Conservation (phyloP, 306 rosid species). For the Acacia confusa region DNA sequence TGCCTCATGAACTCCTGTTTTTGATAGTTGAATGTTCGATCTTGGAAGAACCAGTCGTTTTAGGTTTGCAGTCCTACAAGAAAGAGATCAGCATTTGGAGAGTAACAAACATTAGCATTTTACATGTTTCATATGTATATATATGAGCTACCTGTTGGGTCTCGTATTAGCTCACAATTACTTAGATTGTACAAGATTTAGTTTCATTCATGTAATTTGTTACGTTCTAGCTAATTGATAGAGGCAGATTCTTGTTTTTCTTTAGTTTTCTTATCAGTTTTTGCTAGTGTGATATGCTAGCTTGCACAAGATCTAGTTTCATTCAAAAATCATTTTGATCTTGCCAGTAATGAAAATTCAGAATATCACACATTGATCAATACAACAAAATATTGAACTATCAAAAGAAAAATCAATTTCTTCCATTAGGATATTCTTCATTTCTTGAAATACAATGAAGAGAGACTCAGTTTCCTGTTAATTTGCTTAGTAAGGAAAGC, state of each 20-base stretch:
- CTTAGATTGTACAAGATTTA: too few species aligned
- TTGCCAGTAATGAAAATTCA: neutral
- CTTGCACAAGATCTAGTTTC: neutral
- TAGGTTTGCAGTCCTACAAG: constrained; percentile 34
- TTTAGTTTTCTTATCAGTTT: neutral
- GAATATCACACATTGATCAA: neutral
- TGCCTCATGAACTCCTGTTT: neutral
- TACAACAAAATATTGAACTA: too few species aligned
- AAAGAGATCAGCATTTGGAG: neutral
- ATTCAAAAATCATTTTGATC: neutral
- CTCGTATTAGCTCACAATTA: too few species aligned
- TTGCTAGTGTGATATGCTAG: neutral
- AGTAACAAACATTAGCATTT: neutral
- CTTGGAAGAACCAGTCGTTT: constrained; percentile 35
- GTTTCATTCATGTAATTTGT: too few species aligned
- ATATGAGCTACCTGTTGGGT: too few species aligned
- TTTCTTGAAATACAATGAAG: neutral
- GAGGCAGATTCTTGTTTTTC: too few species aligned
- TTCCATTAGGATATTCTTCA: neutral
- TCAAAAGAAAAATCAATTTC: neutral
- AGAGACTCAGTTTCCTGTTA: too few species aligned
- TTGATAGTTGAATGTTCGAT: neutral
- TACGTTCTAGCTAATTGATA: too few species aligned
- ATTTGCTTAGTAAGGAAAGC: too few species aligned
- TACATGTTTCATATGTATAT: too few species aligned